phyloP scores from a whole-genome alignment of 2,329 filamentous ascomycete species.

The Diaporthe sp. region DNA sequence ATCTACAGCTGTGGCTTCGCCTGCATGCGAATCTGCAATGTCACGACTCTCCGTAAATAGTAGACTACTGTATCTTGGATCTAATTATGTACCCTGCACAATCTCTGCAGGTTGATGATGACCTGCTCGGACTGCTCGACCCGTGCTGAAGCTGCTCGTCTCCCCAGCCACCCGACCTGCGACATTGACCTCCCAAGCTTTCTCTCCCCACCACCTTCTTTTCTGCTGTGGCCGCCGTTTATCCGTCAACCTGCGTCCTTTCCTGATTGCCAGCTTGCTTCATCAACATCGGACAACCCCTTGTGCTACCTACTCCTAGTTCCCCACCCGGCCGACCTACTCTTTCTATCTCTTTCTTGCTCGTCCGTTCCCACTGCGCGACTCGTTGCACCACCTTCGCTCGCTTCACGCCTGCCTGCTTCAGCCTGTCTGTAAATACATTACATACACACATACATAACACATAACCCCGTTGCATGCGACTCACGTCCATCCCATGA shows the following conservation, averaged over 20 bases:
- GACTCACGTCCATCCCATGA: constrained; percentile 15
- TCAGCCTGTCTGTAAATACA: background rate
- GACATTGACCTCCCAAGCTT: constrained; percentile 4
- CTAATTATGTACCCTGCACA: background rate
- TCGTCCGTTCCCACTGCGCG: constrained; percentile 2
- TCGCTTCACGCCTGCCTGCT: background rate
- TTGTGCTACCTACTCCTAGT: constrained; percentile 1
- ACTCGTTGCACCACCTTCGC: constrained; percentile 21
- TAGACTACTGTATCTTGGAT: background rate
- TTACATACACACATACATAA: background rate
- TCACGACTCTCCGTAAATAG: background rate
- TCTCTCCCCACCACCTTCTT: constrained; percentile 22
- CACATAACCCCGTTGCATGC: constrained; percentile 1
- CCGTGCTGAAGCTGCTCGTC: background rate
- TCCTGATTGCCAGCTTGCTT: background rate
- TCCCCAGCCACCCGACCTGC: constrained; percentile 23
- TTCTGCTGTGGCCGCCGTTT: background rate
- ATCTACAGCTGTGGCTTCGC: background rate
- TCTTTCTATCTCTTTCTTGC: background rate
- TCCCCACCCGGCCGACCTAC: background rate
- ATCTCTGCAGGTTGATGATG: constrained; percentile 3
- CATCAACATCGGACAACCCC: background rate
- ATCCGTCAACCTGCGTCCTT: background rate
- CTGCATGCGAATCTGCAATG: constrained; percentile 7
- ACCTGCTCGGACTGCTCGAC: background rate